Conservation (phyloP, 2,329 filamentous ascomycete genomes). For the Penicillium psychrosexuale region DNA sequence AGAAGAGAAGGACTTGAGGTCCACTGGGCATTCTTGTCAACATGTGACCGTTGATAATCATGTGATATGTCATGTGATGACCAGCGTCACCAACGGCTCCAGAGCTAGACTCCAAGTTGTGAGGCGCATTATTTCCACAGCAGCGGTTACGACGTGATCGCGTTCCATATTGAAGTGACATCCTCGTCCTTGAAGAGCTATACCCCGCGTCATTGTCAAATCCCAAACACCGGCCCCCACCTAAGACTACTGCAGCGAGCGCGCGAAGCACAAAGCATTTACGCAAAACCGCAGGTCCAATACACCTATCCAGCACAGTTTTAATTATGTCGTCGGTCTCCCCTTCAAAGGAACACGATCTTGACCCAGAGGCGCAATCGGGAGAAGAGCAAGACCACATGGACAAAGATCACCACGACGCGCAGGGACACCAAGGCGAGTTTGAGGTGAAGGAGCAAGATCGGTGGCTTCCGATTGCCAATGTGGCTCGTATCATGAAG, state of each 20-base stretch:
- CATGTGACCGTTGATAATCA: not conserved
- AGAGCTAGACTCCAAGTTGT: constrained; percentile 9
- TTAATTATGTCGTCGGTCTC: constrained; percentile 86
- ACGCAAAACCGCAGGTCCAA: constrained; percentile 34
- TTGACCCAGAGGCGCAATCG: constrained; percentile 89
- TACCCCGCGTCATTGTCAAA: constrained; percentile 30
- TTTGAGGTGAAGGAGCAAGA: constrained; percentile 99
- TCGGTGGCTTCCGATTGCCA: constrained; percentile 98
- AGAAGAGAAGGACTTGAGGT: not conserved
- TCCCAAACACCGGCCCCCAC: constrained; percentile 27
- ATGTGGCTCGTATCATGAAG: constrained; percentile 99
- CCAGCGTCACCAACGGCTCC: constrained; percentile 17
- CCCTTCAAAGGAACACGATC: constrained; percentile 82
- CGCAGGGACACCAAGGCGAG: constrained; percentile 70
- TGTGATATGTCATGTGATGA: not conserved
- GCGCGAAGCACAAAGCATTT: constrained; percentile 33
- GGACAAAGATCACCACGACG: constrained; percentile 66
- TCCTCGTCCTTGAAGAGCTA: constrained; percentile 16
- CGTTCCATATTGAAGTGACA: constrained; percentile 9
- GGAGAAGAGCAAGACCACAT: constrained; percentile 88
- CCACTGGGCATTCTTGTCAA: no score
- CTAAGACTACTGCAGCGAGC: constrained; percentile 37
- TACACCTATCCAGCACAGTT: constrained; percentile 44
- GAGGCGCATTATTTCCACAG: constrained; percentile 26
- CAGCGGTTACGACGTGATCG: constrained; percentile 19